Conservation (phyloP, 441 rosid species). For the Croton setiger region DNA sequence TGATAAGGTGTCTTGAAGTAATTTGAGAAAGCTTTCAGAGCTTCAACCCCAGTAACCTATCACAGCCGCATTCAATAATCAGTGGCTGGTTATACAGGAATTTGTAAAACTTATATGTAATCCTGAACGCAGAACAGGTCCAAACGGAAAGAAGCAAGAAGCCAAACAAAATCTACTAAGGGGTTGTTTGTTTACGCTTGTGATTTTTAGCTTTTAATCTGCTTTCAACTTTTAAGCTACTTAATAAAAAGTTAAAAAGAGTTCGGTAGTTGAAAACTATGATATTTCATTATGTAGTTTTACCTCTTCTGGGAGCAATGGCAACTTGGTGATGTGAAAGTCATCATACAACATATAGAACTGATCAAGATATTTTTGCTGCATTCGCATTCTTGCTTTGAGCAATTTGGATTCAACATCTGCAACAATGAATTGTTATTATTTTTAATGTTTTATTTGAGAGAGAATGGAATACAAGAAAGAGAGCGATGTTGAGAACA, state of each 20-base stretch:
- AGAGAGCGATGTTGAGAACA: neutral
- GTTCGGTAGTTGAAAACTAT: too few species aligned
- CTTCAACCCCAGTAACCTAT: slow-evolving; percentile 93
- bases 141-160: neutral
- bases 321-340: slow-evolving; percentile 93
- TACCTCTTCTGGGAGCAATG: slow-evolving; percentile 95
- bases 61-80: slow-evolving; percentile 16
- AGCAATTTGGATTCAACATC: slow-evolving; percentile 90
- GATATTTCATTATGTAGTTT: slow-evolving; percentile 7
- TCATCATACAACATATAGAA: slow-evolving; percentile 98
- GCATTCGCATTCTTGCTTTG: slow-evolving; percentile 95
- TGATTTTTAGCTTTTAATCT: too few species aligned
- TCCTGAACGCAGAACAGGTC: neutral
- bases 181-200: too few species aligned
- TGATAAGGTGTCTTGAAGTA: slow-evolving; percentile 61
- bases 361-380: slow-evolving; percentile 96
- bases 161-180: neutral
- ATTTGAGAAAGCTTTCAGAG: slow-evolving; percentile 74
- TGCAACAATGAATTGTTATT: slow-evolving; percentile 21
- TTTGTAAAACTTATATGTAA: neutral
- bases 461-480: slow-evolving; percentile 7
- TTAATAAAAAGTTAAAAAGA: too few species aligned
- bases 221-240: too few species aligned
- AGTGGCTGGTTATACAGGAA: neutral
- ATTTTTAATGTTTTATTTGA: slow-evolving; percentile 9